A percentile compares a stretch with the other conserved stretches of the same genome.
Evolutionary conservation across 164 flowering plant species (phyloP).

Genomic region (Umbellularia californica): DNA sequence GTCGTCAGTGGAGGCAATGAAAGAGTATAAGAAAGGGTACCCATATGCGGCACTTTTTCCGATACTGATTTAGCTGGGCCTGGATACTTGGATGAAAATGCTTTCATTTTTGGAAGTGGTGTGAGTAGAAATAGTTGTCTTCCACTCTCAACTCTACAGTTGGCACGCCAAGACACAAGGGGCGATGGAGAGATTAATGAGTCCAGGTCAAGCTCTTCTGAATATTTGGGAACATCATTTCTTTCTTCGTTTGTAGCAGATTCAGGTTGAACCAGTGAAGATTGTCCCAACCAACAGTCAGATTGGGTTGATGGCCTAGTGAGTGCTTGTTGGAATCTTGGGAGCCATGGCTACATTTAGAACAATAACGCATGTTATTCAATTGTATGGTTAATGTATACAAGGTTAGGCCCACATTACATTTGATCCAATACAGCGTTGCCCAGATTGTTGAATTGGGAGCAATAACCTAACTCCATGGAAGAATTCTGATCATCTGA

Average conservation of each 20-base stretch:
- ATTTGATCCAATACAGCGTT: neutral
- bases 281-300: conserved; percentile 21
- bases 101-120: conserved; percentile 61
- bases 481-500: too few relatives aligned
- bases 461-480: neutral
- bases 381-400: neutral
- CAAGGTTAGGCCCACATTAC: neutral
- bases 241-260: conserved; percentile 21
- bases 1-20: conserved; percentile 21
- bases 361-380: conserved; percentile 4
- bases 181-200: conserved; percentile 85
- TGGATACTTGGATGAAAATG: conserved; percentile 34
- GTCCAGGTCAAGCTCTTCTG: conserved; percentile 31
- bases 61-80: conserved; percentile 27
- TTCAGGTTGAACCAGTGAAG: conserved; percentile 15
- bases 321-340: conserved; percentile 52
- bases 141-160: conserved; percentile 50
- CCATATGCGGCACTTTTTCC: conserved; percentile 18
- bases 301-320: conserved; percentile 24
- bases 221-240: conserved; percentile 25
- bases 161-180: conserved; percentile 90
- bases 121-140: conserved; percentile 81
- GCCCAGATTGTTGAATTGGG: neutral
- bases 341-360: conserved; percentile 65
- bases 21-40: conserved; percentile 11